phyloP scores from a whole-genome alignment of 2,329 filamentous ascomycete genomes.

The Ceratocystiopsis minuta region DNA sequence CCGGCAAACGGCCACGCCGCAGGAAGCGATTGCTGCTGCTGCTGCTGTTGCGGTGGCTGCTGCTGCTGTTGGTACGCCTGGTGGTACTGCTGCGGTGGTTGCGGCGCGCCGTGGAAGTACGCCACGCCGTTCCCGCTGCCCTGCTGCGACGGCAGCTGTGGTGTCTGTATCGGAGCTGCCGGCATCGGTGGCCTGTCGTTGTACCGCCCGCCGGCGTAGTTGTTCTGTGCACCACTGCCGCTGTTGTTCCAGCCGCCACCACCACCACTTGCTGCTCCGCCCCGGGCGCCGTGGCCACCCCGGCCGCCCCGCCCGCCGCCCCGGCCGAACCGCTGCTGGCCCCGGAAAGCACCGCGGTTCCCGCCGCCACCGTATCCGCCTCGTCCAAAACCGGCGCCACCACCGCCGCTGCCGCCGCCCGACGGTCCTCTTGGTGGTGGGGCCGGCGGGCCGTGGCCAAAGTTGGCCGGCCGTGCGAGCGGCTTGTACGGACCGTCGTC shows the following conservation, averaged over 20 bases:
- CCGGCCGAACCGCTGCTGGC: constrained; percentile 12
- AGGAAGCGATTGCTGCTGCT: constrained; percentile 7
- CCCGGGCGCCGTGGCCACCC: constrained; percentile 28
- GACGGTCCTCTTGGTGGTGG: constrained; percentile 13
- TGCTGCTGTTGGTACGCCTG: not conserved
- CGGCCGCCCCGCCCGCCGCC: constrained; percentile 15
- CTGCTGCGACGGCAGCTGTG: not conserved
- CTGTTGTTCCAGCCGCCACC: constrained; percentile 11
- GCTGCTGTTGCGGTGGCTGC: constrained; percentile 12
- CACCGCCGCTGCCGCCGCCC: constrained; percentile 9
- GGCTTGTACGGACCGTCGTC: constrained; percentile 56
- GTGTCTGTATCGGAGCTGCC: not conserved
- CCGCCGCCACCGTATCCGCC: constrained; percentile 2
- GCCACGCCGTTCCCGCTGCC: too few species aligned
- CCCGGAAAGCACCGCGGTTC: constrained; percentile 16
- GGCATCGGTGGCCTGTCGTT: too few species aligned
- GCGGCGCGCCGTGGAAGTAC: not conserved
- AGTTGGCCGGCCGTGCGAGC: constrained; percentile 47
- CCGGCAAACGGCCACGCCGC: constrained; percentile 5
- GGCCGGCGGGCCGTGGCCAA: constrained; percentile 30
- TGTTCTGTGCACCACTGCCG: constrained; percentile 16
- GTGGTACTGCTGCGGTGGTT: not conserved
- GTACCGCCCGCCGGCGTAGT: not conserved
- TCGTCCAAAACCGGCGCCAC: not conserved
- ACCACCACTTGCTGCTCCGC: constrained; percentile 17